Conservation (phyloP, 2,329 filamentous ascomycete species). For the Trichoderma sp. region DNA sequence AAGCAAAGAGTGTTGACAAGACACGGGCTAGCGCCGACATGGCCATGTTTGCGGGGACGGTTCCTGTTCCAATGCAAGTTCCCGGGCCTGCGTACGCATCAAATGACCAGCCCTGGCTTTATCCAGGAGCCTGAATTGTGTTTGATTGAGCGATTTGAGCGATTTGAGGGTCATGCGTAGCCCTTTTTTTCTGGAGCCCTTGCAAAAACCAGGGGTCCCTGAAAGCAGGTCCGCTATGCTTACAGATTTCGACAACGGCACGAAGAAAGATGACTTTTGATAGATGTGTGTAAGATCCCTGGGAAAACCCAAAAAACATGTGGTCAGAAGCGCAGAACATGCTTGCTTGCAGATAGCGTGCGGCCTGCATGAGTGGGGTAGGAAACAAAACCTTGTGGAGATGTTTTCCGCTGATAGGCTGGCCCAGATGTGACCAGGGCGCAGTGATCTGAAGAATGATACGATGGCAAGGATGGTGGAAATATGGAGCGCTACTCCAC, state of each 20-base stretch:
- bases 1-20: conserved; percentile 22
- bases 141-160: background rate
- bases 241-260: background rate
- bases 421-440: background rate
- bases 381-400: background rate
- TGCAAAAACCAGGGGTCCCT: background rate
- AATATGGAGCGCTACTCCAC: conserved; percentile 11
- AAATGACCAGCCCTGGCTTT: conserved; percentile 47
- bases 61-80: conserved; percentile 65
- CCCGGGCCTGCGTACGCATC: conserved; percentile 55
- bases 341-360: conserved; percentile 21
- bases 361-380: conserved; percentile 16
- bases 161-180: conserved; percentile 8
- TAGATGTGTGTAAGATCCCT: conserved; percentile 11
- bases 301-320: background rate
- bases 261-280: background rate
- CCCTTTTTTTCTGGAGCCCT: background rate
- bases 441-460: conserved; percentile 3
- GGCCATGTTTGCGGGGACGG: conserved; percentile 51
- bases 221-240: background rate
- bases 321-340: conserved; percentile 22
- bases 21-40: conserved; percentile 26
- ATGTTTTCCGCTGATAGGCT: conserved; percentile 16
- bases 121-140: conserved; percentile 30
- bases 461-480: conserved; percentile 10